Evolutionary conservation across 176 grass and related monocot species (phyloP).

Genomic region (Zoysia pacifica): DNA sequence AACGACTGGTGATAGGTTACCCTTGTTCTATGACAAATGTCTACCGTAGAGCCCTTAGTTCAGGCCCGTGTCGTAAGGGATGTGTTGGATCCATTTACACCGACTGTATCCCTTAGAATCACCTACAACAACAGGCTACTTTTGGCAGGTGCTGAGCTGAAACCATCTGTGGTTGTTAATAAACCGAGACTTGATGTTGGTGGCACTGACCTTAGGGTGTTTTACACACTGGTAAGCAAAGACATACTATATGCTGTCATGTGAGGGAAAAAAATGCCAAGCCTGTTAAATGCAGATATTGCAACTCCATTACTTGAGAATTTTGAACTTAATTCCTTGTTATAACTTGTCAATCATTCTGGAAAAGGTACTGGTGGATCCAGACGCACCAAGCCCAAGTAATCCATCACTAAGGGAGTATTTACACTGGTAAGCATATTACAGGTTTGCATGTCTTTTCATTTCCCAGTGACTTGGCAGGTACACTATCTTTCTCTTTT

Average conservation of each 20-base stretch:
- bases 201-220: slow-evolving; percentile 59
- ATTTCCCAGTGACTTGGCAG: not conserved
- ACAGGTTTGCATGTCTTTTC: slow-evolving; percentile 9
- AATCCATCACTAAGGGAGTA: slow-evolving; percentile 66
- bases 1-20: not conserved
- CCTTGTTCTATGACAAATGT: not conserved
- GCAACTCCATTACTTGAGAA: not conserved
- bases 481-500: not conserved
- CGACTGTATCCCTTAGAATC: slow-evolving; percentile 37
- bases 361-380: slow-evolving; percentile 64
- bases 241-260: not conserved
- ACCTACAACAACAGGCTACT: slow-evolving; percentile 49
- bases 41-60: slow-evolving; percentile 49
- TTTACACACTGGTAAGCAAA: slow-evolving; percentile 58
- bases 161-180: slow-evolving; percentile 47
- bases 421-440: slow-evolving; percentile 56
- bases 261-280: not conserved
- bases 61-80: slow-evolving; percentile 56
- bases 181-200: slow-evolving; percentile 62
- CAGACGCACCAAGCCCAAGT: slow-evolving; percentile 73
- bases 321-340: not conserved
- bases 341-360: slow-evolving; percentile 14
- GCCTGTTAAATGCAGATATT: not conserved
- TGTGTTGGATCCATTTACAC: slow-evolving; percentile 59
- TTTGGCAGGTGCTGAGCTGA: slow-evolving; percentile 55